Evolutionary conservation across 2,329 filamentous ascomycete species (phyloP).

Genomic region (Grosmannia clavigera): DNA sequence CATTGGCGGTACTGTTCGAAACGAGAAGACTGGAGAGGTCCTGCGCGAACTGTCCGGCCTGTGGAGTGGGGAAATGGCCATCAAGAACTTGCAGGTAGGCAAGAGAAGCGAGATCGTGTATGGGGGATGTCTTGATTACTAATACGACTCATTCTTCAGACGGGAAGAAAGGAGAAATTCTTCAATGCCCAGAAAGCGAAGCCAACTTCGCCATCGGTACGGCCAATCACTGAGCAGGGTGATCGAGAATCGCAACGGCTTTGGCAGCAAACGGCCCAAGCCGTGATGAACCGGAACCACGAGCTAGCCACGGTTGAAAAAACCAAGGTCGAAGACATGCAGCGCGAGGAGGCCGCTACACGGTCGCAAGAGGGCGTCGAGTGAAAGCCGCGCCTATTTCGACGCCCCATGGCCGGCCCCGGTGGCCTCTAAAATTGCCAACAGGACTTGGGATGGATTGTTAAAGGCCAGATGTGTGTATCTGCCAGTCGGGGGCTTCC

Average conservation of each 20-base stretch:
- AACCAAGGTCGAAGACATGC: slow-evolving; percentile 86
- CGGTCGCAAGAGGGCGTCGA: slow-evolving; percentile 67
- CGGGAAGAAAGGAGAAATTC: slow-evolving; percentile 75
- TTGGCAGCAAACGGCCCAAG: slow-evolving; percentile 71
- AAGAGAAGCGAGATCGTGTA: not conserved
- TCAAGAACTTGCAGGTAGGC: slow-evolving; percentile 65
- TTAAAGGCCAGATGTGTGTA: slow-evolving; percentile 68
- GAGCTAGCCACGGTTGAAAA: slow-evolving; percentile 87
- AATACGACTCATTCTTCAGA: slow-evolving; percentile 35
- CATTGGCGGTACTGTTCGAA: slow-evolving; percentile 83
- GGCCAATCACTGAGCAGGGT: slow-evolving; percentile 75
- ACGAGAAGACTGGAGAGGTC: slow-evolving; percentile 71
- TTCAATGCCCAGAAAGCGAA: slow-evolving; percentile 76
- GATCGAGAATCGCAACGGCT: slow-evolving; percentile 82
- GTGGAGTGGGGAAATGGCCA: slow-evolving; percentile 91
- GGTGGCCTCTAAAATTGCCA: too few relatives aligned
- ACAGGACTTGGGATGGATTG: slow-evolving; percentile 92
- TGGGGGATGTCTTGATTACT: not conserved
- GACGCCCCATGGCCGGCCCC: slow-evolving; percentile 56
- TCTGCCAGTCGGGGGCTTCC: not conserved
- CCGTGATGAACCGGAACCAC: slow-evolving; percentile 76
- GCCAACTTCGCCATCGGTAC: slow-evolving; percentile 58
- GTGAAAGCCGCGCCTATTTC: slow-evolving; percentile 82
- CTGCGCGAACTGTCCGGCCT: slow-evolving; percentile 86
- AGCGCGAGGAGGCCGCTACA: slow-evolving; percentile 76